Evolutionary conservation across 306 rosid genomes (phyloP).

Genomic region (Clitoria ternatea): DNA sequence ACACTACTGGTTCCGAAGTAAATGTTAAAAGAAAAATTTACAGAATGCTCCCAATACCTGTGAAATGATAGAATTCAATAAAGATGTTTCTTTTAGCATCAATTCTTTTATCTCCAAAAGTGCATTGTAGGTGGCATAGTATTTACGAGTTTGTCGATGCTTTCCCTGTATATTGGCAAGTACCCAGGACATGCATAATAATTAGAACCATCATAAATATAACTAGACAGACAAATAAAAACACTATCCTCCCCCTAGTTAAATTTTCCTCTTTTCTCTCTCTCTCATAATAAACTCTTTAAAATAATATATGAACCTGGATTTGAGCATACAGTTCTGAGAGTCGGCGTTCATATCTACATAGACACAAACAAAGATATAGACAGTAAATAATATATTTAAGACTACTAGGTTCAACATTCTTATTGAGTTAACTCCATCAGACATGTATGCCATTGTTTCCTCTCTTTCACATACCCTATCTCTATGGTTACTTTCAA

Average conservation of each 20-base stretch:
- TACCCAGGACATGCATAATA: neutral
- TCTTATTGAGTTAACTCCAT: neutral
- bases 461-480: neutral
- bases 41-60: conserved; percentile 51
- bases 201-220: neutral
- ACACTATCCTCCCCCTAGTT: neutral
- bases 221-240: neutral
- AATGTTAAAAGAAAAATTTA: conserved; percentile 7
- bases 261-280: neutral
- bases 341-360: conserved; percentile 70
- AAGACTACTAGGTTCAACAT: neutral
- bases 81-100: conserved; percentile 87
- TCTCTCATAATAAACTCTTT: neutral
- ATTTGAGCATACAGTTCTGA: conserved; percentile 75
- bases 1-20: too few species aligned
- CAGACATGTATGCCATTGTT: conserved; percentile 20
- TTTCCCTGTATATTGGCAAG: conserved; percentile 51
- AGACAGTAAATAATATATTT: conserved; percentile 6
- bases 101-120: conserved; percentile 87
- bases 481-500: neutral
- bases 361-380: conserved; percentile 22
- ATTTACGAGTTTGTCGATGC: conserved; percentile 73
- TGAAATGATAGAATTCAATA: conserved; percentile 80
- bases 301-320: conserved; percentile 46
- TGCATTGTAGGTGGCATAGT: conserved; percentile 81